phyloP scores from a whole-genome alignment of 2,329 filamentous ascomycete genomes.

The Penicillium capsulatum region DNA sequence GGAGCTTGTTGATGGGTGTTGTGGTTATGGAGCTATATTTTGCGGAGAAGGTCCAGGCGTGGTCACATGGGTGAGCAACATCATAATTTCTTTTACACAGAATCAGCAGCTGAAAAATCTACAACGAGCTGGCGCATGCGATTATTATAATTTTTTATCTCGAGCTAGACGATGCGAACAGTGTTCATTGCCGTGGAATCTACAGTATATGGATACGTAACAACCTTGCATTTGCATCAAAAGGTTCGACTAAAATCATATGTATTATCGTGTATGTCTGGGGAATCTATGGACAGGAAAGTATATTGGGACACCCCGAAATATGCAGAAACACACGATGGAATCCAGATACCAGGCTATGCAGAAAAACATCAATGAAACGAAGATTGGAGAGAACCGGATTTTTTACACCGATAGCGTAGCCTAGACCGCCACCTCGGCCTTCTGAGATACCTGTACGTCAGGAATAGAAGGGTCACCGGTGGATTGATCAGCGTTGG shows the following conservation, averaged over 20 bases:
- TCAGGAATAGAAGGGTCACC: constrained; percentile 20
- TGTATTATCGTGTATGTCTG: constrained; percentile 13
- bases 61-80: not conserved
- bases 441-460: constrained; percentile 20
- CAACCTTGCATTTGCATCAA: too few species aligned
- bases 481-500: constrained; percentile 15
- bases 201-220: too few species aligned
- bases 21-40: not conserved
- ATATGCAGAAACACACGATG: constrained; percentile 11
- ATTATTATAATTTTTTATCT: too few species aligned
- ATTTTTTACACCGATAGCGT: not conserved
- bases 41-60: not conserved
- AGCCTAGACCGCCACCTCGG: constrained; percentile 21
- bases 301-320: constrained; percentile 4
- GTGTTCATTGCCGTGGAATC: too few species aligned
- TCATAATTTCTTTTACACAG: too few species aligned
- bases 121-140: too few species aligned
- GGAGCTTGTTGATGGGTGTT: not conserved
- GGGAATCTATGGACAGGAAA: constrained; percentile 12
- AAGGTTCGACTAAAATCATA: not conserved
- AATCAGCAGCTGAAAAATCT: too few species aligned
- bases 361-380: constrained; percentile 12
- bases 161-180: too few species aligned
- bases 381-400: not conserved
- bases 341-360: constrained; percentile 22